Evolutionary conservation across 2,329 filamentous ascomycete species (phyloP).

Genomic region (Verticillium nonalfalfae): DNA sequence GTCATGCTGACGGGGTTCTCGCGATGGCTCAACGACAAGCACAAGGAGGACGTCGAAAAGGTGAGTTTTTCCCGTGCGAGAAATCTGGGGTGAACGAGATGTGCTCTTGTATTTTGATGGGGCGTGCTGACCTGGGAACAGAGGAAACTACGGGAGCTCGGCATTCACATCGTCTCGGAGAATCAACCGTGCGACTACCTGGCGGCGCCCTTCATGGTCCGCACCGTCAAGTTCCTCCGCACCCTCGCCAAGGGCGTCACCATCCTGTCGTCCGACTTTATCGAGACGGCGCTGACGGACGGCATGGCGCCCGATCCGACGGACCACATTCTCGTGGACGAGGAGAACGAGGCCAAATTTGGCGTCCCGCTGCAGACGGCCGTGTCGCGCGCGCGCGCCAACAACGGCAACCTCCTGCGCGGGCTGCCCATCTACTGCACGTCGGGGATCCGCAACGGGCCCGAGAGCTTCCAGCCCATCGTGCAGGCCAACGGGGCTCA

Average conservation of each 20-base stretch:
- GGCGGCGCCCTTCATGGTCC: conserved; percentile 77
- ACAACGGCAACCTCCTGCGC: conserved; percentile 69
- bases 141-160: conserved; percentile 76
- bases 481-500: conserved; percentile 83
- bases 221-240: conserved; percentile 89
- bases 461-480: conserved; percentile 79
- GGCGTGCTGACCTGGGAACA: conserved; percentile 28
- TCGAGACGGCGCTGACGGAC: conserved; percentile 68
- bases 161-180: conserved; percentile 74
- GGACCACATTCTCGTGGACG: conserved; percentile 65
- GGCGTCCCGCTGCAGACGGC: conserved; percentile 64
- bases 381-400: conserved; percentile 63
- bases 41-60: conserved; percentile 73
- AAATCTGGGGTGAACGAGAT: background rate
- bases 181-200: conserved; percentile 75
- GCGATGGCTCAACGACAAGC: conserved; percentile 68
- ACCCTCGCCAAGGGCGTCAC: conserved; percentile 76
- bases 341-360: conserved; percentile 64
- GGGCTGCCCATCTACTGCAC: conserved; percentile 82
- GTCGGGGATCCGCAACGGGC: conserved; percentile 69
- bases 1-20: conserved; percentile 81
- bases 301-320: conserved; percentile 58
- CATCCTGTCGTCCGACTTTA: conserved; percentile 70
- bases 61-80: conserved; percentile 39
- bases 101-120: conserved; percentile 8